phyloP scores from a whole-genome alignment of 139 green algal species.

The Chlorella ohadii region DNA sequence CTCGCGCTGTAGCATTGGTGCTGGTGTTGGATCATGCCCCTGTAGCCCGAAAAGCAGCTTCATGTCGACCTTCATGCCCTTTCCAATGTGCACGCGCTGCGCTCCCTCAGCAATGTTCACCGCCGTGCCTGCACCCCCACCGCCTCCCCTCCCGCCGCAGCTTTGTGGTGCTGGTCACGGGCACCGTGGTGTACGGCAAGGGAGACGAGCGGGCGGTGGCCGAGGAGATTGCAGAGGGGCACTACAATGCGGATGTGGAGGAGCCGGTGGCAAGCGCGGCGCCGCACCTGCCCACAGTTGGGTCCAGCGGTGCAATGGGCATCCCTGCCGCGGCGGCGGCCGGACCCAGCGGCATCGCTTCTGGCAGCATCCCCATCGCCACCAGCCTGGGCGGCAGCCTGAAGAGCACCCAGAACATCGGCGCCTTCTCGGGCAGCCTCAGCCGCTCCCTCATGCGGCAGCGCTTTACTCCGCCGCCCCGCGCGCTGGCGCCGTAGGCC shows the following conservation, averaged over 20 bases:
- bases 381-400: slow-evolving; percentile 15
- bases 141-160: neutral
- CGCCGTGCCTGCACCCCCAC: neutral
- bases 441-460: neutral
- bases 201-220: slow-evolving; percentile 56
- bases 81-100: too few relatives aligned
- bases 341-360: neutral
- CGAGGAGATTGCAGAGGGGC: slow-evolving; percentile 24
- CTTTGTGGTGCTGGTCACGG: slow-evolving; percentile 74
- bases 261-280: neutral
- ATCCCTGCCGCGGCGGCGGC: neutral
- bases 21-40: too few relatives aligned
- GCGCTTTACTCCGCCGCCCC: neutral
- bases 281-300: neutral
- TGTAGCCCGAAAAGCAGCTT: too few relatives aligned
- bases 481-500: neutral
- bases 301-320: neutral
- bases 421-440: slow-evolving; percentile 16
- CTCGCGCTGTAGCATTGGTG: too few relatives aligned
- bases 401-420: slow-evolving; percentile 44
- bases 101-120: too few relatives aligned
- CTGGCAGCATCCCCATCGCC: slow-evolving; percentile 22
- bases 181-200: slow-evolving; percentile 72
- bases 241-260: neutral
- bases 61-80: too few relatives aligned